phyloP scores from a whole-genome alignment of 257 asterid species.

The Anisodus acutangulus region DNA sequence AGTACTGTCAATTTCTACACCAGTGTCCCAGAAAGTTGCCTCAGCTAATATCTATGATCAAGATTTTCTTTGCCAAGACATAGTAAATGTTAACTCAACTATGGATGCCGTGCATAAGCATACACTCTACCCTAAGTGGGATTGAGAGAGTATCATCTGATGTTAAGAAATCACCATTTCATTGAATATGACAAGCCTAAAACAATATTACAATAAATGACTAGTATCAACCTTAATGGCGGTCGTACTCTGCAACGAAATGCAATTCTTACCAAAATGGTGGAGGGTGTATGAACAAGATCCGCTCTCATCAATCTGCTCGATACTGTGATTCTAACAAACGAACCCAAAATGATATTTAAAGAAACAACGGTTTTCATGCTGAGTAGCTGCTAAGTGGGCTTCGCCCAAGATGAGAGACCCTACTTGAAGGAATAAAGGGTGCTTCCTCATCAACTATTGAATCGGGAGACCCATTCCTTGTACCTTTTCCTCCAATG shows the following conservation, averaged over 20 bases:
- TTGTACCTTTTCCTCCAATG: conserved; percentile 33
- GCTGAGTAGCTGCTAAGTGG: conserved; percentile 37
- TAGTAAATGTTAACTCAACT: background rate
- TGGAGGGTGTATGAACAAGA: conserved; percentile 29
- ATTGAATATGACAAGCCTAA: background rate
- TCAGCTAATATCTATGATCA: background rate
- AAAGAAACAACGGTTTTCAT: background rate
- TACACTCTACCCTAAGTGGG: background rate
- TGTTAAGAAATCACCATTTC: conserved; percentile 5
- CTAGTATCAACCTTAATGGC: conserved; percentile 13
- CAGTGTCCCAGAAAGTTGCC: background rate
- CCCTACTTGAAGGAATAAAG: conserved; percentile 59
- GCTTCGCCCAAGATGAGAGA: conserved; percentile 69
- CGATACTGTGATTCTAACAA: conserved; percentile 25
- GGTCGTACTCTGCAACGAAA: conserved; percentile 13
- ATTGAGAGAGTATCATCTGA: background rate
- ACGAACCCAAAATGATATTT: background rate
- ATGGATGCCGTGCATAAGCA: background rate
- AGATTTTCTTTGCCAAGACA: conserved; percentile 6
- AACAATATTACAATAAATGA: conserved; percentile 28
- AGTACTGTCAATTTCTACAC: background rate
- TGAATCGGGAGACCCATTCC: conserved; percentile 42
- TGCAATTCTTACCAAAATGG: conserved; percentile 28
- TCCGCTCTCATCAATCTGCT: conserved; percentile 11
- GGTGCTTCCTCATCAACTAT: conserved; percentile 68